Evolutionary conservation across 1,284 basidiomycete genomes (phyloP).

Genomic region (Anthracocystis walkeri): DNA sequence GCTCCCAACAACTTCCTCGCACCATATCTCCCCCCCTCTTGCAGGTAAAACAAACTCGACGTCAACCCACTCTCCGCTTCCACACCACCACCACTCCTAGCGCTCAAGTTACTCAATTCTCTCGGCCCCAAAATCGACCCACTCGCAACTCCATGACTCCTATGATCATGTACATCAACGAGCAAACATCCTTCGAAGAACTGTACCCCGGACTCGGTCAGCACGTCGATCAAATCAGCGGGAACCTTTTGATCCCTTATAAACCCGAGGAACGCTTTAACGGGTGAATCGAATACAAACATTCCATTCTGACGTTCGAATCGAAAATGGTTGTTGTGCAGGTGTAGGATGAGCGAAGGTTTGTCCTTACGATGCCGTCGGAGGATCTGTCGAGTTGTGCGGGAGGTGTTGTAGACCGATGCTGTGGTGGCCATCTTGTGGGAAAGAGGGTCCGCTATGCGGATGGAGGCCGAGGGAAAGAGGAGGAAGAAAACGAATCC

Average conservation of each 20-base stretch:
- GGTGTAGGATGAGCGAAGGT: slow-evolving; percentile 62
- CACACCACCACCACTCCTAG: not conserved
- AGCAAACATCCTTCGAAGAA: slow-evolving; percentile 67
- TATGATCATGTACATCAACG: slow-evolving; percentile 67
- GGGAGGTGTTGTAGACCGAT: slow-evolving; percentile 66
- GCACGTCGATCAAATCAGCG: slow-evolving; percentile 62
- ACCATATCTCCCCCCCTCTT: slow-evolving; percentile 58
- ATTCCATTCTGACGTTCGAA: slow-evolving; percentile 67
- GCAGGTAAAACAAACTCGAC: slow-evolving; percentile 51
- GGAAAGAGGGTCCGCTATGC: too few species aligned
- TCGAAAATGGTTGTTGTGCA: slow-evolving; percentile 62
- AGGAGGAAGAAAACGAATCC: too few species aligned
- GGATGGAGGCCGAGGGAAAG: too few species aligned
- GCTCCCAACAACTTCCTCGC: slow-evolving; percentile 28
- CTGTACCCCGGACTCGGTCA: slow-evolving; percentile 57
- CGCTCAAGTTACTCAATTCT: slow-evolving; percentile 33
- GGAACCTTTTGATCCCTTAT: slow-evolving; percentile 65
- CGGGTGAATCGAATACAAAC: slow-evolving; percentile 64
- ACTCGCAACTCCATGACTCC: slow-evolving; percentile 34
- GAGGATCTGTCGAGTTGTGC: slow-evolving; percentile 65
- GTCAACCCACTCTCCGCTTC: slow-evolving; percentile 24
- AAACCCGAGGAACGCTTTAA: slow-evolving; percentile 61
- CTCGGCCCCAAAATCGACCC: slow-evolving; percentile 22
- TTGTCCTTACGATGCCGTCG: slow-evolving; percentile 64
- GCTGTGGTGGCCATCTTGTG: slow-evolving; percentile 64